Evolutionary conservation across 129 eudicot species (phyloP).

Genomic region (Glebionis coronaria): DNA sequence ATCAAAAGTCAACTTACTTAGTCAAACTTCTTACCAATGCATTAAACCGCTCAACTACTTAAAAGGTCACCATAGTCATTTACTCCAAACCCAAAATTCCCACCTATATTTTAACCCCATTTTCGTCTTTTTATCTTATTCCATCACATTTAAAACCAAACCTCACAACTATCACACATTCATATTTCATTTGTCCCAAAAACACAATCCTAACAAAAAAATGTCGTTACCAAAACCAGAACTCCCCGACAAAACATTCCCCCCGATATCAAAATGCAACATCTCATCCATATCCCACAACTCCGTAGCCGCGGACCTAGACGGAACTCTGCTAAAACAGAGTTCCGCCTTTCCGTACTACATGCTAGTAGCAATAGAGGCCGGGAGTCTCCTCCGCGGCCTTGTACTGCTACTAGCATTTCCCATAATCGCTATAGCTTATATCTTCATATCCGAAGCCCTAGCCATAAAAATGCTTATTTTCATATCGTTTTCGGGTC

Average conservation of each 20-base stretch:
- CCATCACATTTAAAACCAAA: slow-evolving; percentile 27
- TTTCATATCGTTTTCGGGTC: slow-evolving; percentile 67
- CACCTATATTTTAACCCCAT: slow-evolving; percentile 29
- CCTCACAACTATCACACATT: background rate
- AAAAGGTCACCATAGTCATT: slow-evolving; percentile 24
- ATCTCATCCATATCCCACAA: slow-evolving; percentile 45
- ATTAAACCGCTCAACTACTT: slow-evolving; percentile 39
- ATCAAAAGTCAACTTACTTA: too few relatives aligned
- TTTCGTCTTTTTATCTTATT: slow-evolving; percentile 12
- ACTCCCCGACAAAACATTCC: slow-evolving; percentile 41
- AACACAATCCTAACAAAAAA: slow-evolving; percentile 15
- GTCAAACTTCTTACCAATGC: slow-evolving; percentile 34
- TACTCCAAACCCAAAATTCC: slow-evolving; percentile 11
- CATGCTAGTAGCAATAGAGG: slow-evolving; percentile 94
- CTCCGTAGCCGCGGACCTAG: slow-evolving; percentile 96
- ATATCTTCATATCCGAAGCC: slow-evolving; percentile 76
- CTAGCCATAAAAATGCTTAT: slow-evolving; percentile 80
- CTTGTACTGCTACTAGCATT: slow-evolving; percentile 61
- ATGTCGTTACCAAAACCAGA: slow-evolving; percentile 48
- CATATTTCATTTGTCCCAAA: slow-evolving; percentile 1
- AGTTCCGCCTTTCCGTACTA: slow-evolving; percentile 89
- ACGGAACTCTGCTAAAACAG: slow-evolving; percentile 79
- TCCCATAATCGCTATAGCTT: slow-evolving; percentile 71
- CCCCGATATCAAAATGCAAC: slow-evolving; percentile 59
- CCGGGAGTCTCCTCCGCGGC: slow-evolving; percentile 93